phyloP scores from a whole-genome alignment of 176 grass and related monocot species.

The Oryza coarctata region DNA sequence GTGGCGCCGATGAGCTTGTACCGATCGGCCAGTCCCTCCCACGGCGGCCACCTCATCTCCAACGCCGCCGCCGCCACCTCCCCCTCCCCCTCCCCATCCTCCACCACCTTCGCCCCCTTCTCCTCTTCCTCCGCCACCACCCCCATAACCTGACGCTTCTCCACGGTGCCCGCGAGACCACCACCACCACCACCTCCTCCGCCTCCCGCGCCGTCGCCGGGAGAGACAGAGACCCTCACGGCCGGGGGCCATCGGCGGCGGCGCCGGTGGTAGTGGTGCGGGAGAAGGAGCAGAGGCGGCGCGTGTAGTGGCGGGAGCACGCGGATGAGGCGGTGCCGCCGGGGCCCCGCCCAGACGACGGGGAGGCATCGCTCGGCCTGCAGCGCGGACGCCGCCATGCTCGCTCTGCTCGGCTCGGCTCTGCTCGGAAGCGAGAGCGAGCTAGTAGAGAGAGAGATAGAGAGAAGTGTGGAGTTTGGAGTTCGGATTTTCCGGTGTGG shows the following conservation, averaged over 20 bases:
- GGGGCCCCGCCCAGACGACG: background rate
- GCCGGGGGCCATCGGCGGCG: background rate
- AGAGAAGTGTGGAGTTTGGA: background rate
- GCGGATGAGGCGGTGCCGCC: slow-evolving; percentile 27
- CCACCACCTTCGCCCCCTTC: background rate
- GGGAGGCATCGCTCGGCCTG: slow-evolving; percentile 21
- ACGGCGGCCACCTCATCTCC: slow-evolving; percentile 64
- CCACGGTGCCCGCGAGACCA: slow-evolving; percentile 35
- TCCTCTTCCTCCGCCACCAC: slow-evolving; percentile 27
- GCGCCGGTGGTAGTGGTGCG: background rate
- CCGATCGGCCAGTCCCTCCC: slow-evolving; percentile 61
- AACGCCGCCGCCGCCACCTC: slow-evolving; percentile 16
- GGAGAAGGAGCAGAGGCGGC: background rate
- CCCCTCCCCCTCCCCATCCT: slow-evolving; percentile 2
- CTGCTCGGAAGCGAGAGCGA: background rate
- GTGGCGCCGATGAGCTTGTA: slow-evolving; percentile 85
- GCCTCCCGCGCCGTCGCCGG: slow-evolving; percentile 7
- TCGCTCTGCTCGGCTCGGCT: background rate
- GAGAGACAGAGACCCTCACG: slow-evolving; percentile 52
- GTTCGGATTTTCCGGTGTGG: background rate
- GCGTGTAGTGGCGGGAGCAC: slow-evolving; percentile 35
- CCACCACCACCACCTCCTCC: background rate
- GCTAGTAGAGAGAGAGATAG: too few species aligned
- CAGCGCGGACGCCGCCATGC: slow-evolving; percentile 46
- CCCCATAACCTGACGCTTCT: slow-evolving; percentile 36